These are phyloP conservation scores for Tuber umbilicatum DNA, from an alignment of 495 filamentous ascomycete genomes.

Conservation along the genomic window DNA sequence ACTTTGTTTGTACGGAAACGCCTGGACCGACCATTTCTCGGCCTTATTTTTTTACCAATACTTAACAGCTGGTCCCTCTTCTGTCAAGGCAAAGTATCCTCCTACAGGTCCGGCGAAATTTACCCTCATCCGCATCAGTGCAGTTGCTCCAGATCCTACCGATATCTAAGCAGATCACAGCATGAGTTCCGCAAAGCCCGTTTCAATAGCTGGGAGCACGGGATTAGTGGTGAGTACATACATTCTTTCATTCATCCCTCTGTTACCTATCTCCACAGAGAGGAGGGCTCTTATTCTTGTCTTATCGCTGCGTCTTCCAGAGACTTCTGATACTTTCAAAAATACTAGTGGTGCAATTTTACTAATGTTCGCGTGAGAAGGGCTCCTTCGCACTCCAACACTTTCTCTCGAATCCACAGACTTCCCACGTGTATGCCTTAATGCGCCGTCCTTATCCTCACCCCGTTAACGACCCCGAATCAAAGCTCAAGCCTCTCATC, in stretches of 20 bases:
- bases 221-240: conserved; percentile 34
- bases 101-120: neutral
- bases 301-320: neutral
- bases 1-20: neutral
- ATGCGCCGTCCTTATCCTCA: conserved; percentile 51
- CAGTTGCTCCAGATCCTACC: neutral
- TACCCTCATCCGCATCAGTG: neutral
- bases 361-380: conserved; percentile 15
- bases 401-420: conserved; percentile 47
- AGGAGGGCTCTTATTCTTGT: neutral
- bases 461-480: conserved; percentile 40
- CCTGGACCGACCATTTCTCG: neutral
- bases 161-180: neutral
- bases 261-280: neutral
- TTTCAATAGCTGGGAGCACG: conserved; percentile 32
- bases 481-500: conserved; percentile 50
- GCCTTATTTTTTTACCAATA: neutral
- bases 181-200: conserved; percentile 24
- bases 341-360: neutral
- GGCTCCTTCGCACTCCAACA: conserved; percentile 54
- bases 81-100: neutral
- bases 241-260: neutral
- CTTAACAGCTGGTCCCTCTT: neutral
- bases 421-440: conserved; percentile 52
- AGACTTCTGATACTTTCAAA: neutral